Base-by-base conservation (phyloP, 31 red algal genomes). In the Bonnemaisonia californica region DNA sequence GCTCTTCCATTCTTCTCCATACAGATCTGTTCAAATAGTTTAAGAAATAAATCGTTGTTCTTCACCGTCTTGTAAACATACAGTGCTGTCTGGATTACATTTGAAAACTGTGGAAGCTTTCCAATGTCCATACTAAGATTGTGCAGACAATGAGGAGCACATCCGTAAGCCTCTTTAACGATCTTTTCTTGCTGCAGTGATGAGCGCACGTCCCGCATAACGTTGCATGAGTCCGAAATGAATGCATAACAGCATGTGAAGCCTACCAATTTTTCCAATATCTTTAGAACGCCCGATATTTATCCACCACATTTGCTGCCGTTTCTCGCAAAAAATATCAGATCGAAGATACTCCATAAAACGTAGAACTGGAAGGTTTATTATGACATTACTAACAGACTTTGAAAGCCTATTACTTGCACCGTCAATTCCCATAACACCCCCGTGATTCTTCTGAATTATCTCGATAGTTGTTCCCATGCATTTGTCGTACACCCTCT, bases 91-190 rank as follows among this genome's bases (percentile, higher is more conserved):
- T 79, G 61, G 75, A 79, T 40, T 41, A 40, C 63, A 22, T 79
- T 22, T 9, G 51, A 62, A 42, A 79, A 3, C 27, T 21, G 26
- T 38, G 28, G n/a, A 36, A 79, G 22, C 36, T 79, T 62, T 9
- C 75, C 75, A 60, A 79, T 62, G 57, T 79, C 75, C 75, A 62
- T 79, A 32, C 48, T 59, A 31, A 79, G 45, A 54, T 59, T 79
- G 29, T 79, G 55, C 51, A 79, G 57, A 79, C 54, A 79, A 36
- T 79, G 57, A 4, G 57, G 39, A 42, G 57, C 75, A 58, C 57
- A 79, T 31, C 75, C 36, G 34, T 79, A 64, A 23, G 8, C n/a
- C 57, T n/a, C 61, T 39, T 42, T 61, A 40, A 62, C 22, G 8
- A 60, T 62, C 28, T 79, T 62, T 1, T 79, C 3, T 39, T 79